Percentiles rank a stretch among this genome's conserved stretches.
phyloP scores from a whole-genome alignment of 208 protist species.

The Sergeia podlipaevii region DNA sequence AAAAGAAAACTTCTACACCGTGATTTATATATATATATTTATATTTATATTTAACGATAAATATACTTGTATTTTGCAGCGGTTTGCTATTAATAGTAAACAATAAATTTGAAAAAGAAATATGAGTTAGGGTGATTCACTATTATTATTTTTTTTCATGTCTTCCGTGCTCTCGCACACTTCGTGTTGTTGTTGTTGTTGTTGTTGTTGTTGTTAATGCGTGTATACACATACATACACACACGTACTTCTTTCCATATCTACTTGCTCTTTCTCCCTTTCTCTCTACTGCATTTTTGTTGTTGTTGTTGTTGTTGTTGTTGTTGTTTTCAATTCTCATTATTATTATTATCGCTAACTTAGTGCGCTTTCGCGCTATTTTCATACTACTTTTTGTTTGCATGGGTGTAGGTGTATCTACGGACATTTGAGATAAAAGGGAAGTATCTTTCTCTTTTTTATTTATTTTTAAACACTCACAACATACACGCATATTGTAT shows the following conservation, averaged over 20 bases:
- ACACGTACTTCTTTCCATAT: not conserved
- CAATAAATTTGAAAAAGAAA: conserved; percentile 11
- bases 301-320: conserved; percentile 3
- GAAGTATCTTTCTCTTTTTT: conserved; percentile 4
- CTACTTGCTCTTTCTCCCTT: not conserved
- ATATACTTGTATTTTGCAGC: too few species aligned
- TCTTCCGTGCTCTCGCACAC: not conserved
- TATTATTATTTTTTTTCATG: not conserved
- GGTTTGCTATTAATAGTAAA: too few species aligned
- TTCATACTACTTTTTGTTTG: not conserved
- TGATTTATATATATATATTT: not conserved
- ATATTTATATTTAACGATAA: too few species aligned
- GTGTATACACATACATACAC: not conserved
- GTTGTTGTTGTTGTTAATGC: not conserved
- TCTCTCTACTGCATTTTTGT: not conserved
- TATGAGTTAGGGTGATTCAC: conserved; percentile 2
- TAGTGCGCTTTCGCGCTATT: not conserved
- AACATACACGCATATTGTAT: not conserved
- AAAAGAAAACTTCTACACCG: too few species aligned
- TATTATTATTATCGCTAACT: too few species aligned
- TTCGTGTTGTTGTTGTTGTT: conserved; percentile 2
- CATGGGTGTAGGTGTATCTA: not conserved
- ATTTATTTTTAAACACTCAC: too few species aligned
- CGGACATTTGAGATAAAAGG: too few species aligned
- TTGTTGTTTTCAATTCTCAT: too few species aligned